Evolutionary conservation across 768 basidiomycete species (phyloP).

Genomic region (Hygrocybe coccinea): DNA sequence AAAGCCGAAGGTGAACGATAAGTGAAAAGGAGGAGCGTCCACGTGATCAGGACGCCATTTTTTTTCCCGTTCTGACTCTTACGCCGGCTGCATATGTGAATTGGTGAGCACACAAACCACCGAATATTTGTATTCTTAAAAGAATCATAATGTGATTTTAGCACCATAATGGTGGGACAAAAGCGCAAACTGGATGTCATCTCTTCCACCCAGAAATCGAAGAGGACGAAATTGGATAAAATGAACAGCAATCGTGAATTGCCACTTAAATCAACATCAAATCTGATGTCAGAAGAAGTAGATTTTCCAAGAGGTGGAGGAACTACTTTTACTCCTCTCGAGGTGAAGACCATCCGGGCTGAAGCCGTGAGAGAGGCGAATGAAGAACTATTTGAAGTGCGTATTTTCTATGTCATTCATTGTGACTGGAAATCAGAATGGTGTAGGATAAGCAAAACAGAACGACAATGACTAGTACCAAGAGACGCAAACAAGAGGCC

Average conservation of each 20-base stretch:
- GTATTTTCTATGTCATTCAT: slow-evolving; percentile 20
- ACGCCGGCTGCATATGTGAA: too few relatives aligned
- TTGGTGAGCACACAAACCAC: neutral
- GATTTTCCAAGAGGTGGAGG: slow-evolving; percentile 97
- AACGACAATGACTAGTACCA: slow-evolving; percentile 42
- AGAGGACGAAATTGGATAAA: slow-evolving; percentile 53
- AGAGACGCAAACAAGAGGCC: slow-evolving; percentile 44
- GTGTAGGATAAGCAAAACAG: slow-evolving; percentile 38
- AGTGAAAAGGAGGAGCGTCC: neutral
- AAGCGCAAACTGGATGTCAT: slow-evolving; percentile 62
- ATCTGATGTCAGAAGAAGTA: slow-evolving; percentile 56
- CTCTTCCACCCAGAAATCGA: slow-evolving; percentile 44
- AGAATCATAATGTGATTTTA: neutral
- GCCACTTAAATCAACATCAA: slow-evolving; percentile 20
- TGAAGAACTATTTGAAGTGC: slow-evolving; percentile 67
- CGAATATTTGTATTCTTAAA: neutral
- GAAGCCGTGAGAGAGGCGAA: slow-evolving; percentile 85
- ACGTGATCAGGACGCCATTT: too few relatives aligned
- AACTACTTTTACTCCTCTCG: slow-evolving; percentile 78
- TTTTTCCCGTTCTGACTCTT: too few relatives aligned
- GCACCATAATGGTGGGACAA: slow-evolving; percentile 40
- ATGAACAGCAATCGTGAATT: slow-evolving; percentile 23
- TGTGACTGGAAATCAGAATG: slow-evolving; percentile 1
- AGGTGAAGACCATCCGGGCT: slow-evolving; percentile 78
- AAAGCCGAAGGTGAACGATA: neutral